Conservation (phyloP, 345 rosid genomes). For the Rhodomyrtus tomentosa region DNA sequence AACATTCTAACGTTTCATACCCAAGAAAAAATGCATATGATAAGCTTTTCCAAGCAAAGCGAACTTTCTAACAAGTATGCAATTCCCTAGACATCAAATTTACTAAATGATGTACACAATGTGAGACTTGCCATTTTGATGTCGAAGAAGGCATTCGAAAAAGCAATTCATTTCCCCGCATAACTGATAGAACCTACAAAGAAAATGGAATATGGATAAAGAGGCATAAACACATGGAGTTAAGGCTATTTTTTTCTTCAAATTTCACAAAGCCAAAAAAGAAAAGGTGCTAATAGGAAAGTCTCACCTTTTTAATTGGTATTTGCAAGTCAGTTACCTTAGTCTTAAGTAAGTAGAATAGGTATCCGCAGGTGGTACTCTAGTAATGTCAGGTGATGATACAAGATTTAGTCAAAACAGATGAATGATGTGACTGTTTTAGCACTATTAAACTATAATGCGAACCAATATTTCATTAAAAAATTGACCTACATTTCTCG, state of each 20-base stretch:
- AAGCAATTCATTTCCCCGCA: not conserved
- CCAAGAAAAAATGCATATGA: too few relatives aligned
- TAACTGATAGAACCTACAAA: not conserved
- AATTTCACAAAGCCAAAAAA: rapidly evolving
- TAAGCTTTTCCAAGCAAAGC: not conserved
- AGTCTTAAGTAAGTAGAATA: too few relatives aligned
- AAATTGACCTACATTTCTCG: too few relatives aligned
- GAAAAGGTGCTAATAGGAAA: not conserved
- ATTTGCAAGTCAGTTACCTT: not conserved
- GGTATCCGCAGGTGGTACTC: too few relatives aligned
- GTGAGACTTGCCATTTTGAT: not conserved
- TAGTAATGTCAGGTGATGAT: too few relatives aligned
- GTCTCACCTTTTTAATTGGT: not conserved
- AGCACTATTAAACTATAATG: too few relatives aligned
- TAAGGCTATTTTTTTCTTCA: not conserved
- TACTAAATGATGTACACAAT: not conserved
- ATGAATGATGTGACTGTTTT: too few relatives aligned
- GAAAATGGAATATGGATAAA: not conserved
- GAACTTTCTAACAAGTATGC: not conserved
- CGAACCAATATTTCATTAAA: too few relatives aligned
- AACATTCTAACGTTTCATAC: too few relatives aligned
- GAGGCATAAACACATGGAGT: not conserved
- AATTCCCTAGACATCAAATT: not conserved
- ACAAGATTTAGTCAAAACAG: too few relatives aligned
- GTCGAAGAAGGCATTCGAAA: not conserved